Base-by-base conservation (phyloP, 2,329 filamentous ascomycete genomes). In the Rutstroemia sp. region DNA sequence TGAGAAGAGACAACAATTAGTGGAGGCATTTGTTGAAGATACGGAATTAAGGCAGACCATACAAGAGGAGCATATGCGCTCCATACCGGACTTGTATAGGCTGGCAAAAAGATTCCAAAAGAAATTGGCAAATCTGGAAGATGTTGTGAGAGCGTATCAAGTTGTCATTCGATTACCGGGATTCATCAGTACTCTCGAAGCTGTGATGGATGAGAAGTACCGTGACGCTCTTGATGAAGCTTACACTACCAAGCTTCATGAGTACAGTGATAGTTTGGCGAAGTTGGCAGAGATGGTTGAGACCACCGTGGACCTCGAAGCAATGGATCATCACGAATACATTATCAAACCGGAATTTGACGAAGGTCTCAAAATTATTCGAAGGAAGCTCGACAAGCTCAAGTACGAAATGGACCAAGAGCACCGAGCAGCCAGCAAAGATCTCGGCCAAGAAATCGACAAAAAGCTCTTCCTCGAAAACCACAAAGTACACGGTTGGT, bases 331-430 rank as follows among this genome's bases (percentile, higher is more conserved):
- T 63, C 94, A 99, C 68, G 94, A 99, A 69, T 99, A 95, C 73
- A 92, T 96, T 66, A 99, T 99, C 79, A 99, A 97, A 73, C 89
- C 95, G 0, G 94, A 99, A 68, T 99, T 96, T 62, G 94, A 99
- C 67, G 91, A 96, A 57, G 82, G 85, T 54, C 77, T 99, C 39
- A 84, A 87, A 17, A 83, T 89, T n/a, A 95, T 99, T 64, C 84
- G 89, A 52, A 92, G 89, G 73, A 94, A 92, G 69, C 82, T 99
- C 1, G 92, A 97, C 68, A 89, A 86, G 67, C 75, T 96, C 27
- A 86, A 86, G 61, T 77, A 83, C 45, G 87, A 92, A 54, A 96
- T 99, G 82, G 82, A 92, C 51, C 78, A 78, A 34, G 92, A 97
- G 70, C 94, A 95, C 66, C 76, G 78, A 51, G 78, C 82, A 30